Evolutionary conservation across 768 basidiomycete genomes (phyloP), one percentile per base, ranked within the genome.

Genomic region (Suillus paluster): DNA sequence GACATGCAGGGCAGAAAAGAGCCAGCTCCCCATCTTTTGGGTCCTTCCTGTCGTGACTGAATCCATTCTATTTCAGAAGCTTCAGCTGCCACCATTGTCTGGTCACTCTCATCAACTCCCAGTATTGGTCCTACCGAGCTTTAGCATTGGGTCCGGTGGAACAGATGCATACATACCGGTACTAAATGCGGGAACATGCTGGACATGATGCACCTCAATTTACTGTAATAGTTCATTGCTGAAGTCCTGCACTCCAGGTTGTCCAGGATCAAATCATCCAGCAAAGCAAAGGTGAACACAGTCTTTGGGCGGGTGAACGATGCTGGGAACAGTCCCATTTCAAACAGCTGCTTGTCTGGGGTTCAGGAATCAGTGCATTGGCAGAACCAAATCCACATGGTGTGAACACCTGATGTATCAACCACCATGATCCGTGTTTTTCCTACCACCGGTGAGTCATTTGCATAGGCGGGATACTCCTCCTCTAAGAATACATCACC

Each of bases 51-150:
- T 46, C 11, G 4, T 69, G 59, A 0, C 52, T 57, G 5, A 64
- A 67, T 0, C 65, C 66, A 5, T 45, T 42, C 64, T 67, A 68
- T 57, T 73, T 75, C 0, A 63, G 6, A 12, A 68, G 45, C 25
- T 73, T 67, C 0, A 72, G 6, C 8, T 68, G 17, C 0, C 52
- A 0, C 72, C 72, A 74, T 21, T 66, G 12, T 2, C 67, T 15
- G 0, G 65, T 30, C 5, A 68, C 36, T 12, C 68, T 30, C 0
- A 68, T 46, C 1, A 73, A 39, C 12, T 70, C 71, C 6, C 60
- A 2, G 25, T 74, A 73, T 0, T 62, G 36, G n/a, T n/a, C n/a
- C n/a, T n/a, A n/a, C n/a, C n/a, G n/a, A n/a, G n/a, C n/a, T n/a
- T n/a, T n/a, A n/a, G n/a, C n/a, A n/a, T n/a, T n/a, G n/a, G n/a